These are phyloP conservation scores for Moesziomyces aphidis DNA, from an alignment of 1,284 basidiomycete genomes.

Conservation along the genomic window DNA sequence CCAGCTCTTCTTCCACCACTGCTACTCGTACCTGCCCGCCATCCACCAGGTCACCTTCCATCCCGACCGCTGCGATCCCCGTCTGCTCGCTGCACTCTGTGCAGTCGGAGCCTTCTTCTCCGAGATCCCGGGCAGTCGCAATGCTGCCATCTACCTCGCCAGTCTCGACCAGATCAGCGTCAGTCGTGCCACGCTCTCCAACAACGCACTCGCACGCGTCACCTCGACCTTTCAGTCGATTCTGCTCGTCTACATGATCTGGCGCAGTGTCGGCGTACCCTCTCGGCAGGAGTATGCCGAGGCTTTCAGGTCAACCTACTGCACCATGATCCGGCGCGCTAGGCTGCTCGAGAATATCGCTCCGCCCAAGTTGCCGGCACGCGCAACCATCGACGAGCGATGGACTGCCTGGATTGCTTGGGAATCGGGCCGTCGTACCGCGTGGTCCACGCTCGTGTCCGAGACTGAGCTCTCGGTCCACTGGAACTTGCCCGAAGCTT, in stretches of 20 bases:
- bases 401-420: conserved; percentile 22
- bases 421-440: conserved; percentile 17
- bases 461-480: conserved; percentile 22
- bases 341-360: conserved; percentile 20
- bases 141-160: conserved; percentile 19
- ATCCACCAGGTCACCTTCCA: conserved; percentile 34
- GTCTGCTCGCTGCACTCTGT: conserved; percentile 21
- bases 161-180: conserved; percentile 15
- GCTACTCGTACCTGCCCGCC: conserved; percentile 25
- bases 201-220: conserved; percentile 9
- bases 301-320: conserved; percentile 18
- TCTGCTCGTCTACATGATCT: conserved; percentile 13
- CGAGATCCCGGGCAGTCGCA: conserved; percentile 19
- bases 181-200: conserved; percentile 6
- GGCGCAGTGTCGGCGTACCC: conserved; percentile 26
- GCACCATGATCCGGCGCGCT: conserved; percentile 23
- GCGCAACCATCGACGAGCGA: conserved; percentile 13
- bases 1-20: conserved; percentile 38
- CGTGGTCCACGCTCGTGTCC: conserved; percentile 19
- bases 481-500: conserved; percentile 19
- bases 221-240: conserved; percentile 23
- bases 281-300: conserved; percentile 26
- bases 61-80: conserved; percentile 23
- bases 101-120: conserved; percentile 27
- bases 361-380: conserved; percentile 10